These are phyloP conservation scores for Coffea canephora DNA, from an alignment of 257 asterid genomes.

Conservation along the genomic window DNA sequence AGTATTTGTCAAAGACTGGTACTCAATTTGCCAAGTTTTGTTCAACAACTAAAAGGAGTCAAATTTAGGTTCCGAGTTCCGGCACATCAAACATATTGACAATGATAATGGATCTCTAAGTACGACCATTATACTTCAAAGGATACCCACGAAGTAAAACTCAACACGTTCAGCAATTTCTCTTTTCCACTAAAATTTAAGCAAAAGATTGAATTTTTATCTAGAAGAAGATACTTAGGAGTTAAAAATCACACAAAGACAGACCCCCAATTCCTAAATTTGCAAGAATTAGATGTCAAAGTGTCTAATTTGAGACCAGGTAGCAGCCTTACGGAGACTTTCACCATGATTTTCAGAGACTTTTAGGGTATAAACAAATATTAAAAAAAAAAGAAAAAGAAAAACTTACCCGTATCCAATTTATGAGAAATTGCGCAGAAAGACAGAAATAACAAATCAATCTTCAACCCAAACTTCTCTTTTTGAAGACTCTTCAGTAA, in stretches of 20 bases:
- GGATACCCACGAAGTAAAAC: neutral
- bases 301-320: neutral
- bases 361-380: no score
- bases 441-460: no score
- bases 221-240: neutral
- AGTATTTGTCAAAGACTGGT: neutral
- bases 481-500: no score
- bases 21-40: neutral
- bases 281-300: neutral
- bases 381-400: no score
- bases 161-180: neutral
- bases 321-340: neutral
- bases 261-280: neutral
- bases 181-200: neutral
- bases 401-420: no score
- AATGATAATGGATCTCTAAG: neutral
- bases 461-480: no score
- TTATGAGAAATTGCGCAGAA: no score
- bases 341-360: no score
- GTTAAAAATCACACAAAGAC: no score
- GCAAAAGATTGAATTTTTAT: neutral
- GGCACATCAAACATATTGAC: neutral
- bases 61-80: neutral
- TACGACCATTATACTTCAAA: neutral
- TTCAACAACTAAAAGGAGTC: neutral